These are phyloP conservation scores for Cytospora piceicola DNA, from an alignment of 2,329 filamentous ascomycete genomes.

Conservation along the genomic window DNA sequence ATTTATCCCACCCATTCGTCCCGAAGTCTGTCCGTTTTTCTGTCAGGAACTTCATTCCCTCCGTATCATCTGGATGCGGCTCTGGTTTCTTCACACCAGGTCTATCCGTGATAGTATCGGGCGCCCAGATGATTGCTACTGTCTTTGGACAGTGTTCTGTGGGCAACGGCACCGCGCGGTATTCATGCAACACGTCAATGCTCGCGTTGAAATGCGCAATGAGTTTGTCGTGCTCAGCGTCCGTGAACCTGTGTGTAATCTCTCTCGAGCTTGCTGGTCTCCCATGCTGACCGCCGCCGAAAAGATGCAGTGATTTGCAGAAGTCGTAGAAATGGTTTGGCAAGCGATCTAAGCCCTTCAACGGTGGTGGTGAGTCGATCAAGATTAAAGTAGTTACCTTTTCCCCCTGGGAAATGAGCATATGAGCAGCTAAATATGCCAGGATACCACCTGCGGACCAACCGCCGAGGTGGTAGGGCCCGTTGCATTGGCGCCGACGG, in stretches of 20 bases:
- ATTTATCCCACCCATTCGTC: constrained; percentile 11
- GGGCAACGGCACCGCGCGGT: constrained; percentile 6
- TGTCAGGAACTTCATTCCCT: constrained; percentile 21
- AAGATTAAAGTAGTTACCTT: neutral
- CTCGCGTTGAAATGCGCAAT: constrained; percentile 17
- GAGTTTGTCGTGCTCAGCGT: constrained; percentile 14
- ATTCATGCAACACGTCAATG: constrained; percentile 17
- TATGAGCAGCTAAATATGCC: constrained; percentile 41
- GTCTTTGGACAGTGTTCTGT: neutral
- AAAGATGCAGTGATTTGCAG: constrained; percentile 18
- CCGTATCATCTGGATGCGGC: constrained; percentile 12
- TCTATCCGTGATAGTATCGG: constrained; percentile 16
- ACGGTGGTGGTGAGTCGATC: constrained; percentile 10
- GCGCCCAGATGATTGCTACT: constrained; percentile 20
- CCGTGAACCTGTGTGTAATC: constrained; percentile 8
- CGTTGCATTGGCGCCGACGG: constrained; percentile 68
- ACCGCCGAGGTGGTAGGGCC: constrained; percentile 70
- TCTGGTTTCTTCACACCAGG: constrained; percentile 10
- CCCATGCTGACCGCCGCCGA: constrained; percentile 15
- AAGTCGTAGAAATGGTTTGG: constrained; percentile 18
- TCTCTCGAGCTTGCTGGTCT: constrained; percentile 10
- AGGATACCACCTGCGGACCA: constrained; percentile 77
- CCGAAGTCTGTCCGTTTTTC: constrained; percentile 15
- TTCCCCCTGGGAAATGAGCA: neutral
- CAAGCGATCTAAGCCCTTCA: constrained; percentile 3